These are phyloP conservation scores for Kwoniella europaea DNA, from an alignment of 768 basidiomycete species.

Conservation along the genomic window DNA sequence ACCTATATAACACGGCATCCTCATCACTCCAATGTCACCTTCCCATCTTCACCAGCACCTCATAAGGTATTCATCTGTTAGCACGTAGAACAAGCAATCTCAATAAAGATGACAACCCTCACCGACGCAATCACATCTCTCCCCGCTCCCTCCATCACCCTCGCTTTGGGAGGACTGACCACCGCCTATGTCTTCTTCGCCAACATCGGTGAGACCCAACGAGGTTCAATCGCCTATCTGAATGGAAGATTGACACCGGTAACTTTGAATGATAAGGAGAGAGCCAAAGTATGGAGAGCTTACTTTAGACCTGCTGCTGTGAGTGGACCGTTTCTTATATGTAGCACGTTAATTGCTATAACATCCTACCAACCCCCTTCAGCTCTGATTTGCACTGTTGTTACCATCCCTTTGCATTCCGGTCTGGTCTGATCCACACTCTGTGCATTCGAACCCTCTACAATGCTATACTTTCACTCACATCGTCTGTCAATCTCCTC, in stretches of 20 bases:
- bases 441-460: too few relatives aligned
- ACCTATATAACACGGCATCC: background rate
- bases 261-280: constrained; percentile 6
- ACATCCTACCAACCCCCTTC: too few relatives aligned
- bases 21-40: background rate
- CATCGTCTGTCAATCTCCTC: too few relatives aligned
- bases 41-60: background rate
- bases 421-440: too few relatives aligned
- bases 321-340: background rate
- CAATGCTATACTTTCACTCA: too few relatives aligned
- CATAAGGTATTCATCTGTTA: background rate
- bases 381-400: too few relatives aligned
- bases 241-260: constrained; percentile 13
- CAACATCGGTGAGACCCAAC: constrained; percentile 17
- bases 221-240: constrained; percentile 17
- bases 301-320: constrained; percentile 21
- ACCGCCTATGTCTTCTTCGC: constrained; percentile 24
- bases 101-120: background rate
- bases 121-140: constrained; percentile 7
- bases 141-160: constrained; percentile 25
- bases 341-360: too few relatives aligned
- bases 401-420: too few relatives aligned
- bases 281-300: constrained; percentile 12
- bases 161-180: constrained; percentile 21
- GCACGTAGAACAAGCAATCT: too few relatives aligned